Evolutionary conservation across 768 basidiomycete genomes (phyloP), one percentile per base, ranked within the genome.

Genomic region (Mycena maculata): DNA sequence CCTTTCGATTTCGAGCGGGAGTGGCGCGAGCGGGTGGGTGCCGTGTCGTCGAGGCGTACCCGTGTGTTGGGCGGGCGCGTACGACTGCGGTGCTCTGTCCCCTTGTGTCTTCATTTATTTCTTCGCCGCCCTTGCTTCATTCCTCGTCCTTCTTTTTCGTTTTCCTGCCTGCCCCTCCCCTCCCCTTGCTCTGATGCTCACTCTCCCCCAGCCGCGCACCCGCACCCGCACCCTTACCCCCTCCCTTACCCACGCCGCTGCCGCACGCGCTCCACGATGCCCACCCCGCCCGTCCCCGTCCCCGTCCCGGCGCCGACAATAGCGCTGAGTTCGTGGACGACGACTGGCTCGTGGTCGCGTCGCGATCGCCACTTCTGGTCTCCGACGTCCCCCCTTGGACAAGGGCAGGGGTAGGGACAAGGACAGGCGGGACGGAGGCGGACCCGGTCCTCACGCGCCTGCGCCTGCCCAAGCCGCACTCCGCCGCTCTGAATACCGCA

Each of bases 201-300:
- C 11, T 33, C 33, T 42, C 9, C 23, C n/a, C 15, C n/a, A n/a
- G n/a, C 50, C 18, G 38, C 41, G 31, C 31, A 63, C 33, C 8
- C 8, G 33, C 33, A 56, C 1, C 41, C 47, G 47, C 11, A 55
- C 18, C 15, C 57, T 71, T 53, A 71, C 69, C 15, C 33, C 13
- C 8, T 56, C 64, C 47, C 28, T 67, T 13, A 36, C 53, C 50
- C 52, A 20, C 63, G 54, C 28, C 33, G 33, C 33, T 13, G 33
- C 33, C 69, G 69, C 61, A 67, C 69, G 30, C 61, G 69, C 52
- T 70, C 67, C 53, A 67, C 69, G 1, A 71, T 71, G 62, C 25
- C 67, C 53, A 71, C 69, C 1, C 65, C 68, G 16, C 44, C 62
- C 47, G 47, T 33, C 27, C 22, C 42, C 25, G 64, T 54, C n/a